Evolutionary conservation across 139 green algal genomes (phyloP), one percentile per base, ranked within the genome.

Genomic region (Coelastrella sp.): DNA sequence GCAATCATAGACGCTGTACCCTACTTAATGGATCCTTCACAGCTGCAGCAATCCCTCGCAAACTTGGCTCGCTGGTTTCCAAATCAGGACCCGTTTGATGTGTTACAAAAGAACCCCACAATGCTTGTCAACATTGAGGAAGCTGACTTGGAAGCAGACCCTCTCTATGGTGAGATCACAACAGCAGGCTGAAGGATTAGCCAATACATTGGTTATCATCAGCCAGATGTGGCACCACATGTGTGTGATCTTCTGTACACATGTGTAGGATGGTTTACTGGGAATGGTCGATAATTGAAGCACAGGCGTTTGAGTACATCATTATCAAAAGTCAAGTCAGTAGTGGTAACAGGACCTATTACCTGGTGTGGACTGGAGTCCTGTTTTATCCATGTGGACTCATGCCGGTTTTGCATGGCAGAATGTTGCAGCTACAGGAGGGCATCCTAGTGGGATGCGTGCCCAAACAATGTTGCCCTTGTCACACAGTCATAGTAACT

Each of bases 1-100:
- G 78, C 91, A 60, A 91, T 95, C 76, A 88, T 95, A 17, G 75
- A 93, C 5, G 85, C 92, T 3, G 87, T 92, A 6, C 93, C 93
- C 6, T 89, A 93, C 66, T 82, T 95, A 6, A 57, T 94, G 61
- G 87, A 93, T 80, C 93, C 93, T 0, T 23, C 66, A 5, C 73
- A 89, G 13, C 91, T 95, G 5, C 32, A 65, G 2, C 84, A 92
- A 54, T 88, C 89, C 6, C 89, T 95, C 22, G 83, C 78, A 5
- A 75, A 90, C 8, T 84, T 95, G 71, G 56, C 82, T 6, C 16
- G 60, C 10, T 73, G 90, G 32, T 86, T 92, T 57, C 65, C 89
- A 0, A 88, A 84, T 19, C 77, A 93, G 13, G 78, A 92, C 54
- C 88, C 81, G 17, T 87, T 58, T 65, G 71, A 80, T 59, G 58